Evolutionary conservation across 176 grass and related monocot species (phyloP), one percentile per base, ranked within the genome.

Genomic region (Eleusine indica): DNA sequence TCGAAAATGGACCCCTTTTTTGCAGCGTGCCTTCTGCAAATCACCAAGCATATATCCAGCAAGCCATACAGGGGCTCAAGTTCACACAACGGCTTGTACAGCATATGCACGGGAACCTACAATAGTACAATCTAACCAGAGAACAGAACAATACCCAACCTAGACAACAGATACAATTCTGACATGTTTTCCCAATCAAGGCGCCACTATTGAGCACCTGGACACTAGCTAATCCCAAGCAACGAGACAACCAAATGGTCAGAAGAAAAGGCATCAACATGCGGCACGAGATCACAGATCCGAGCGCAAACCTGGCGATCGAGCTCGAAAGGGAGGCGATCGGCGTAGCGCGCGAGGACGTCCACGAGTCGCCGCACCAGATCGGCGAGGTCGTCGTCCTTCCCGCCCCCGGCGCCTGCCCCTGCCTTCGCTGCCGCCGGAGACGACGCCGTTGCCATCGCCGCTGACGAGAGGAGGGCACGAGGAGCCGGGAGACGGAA

Each of bases 301-400:
- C 80, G 75, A 71, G 63, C 22, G 61, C 5, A 18, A 80, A 99
- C 97, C 97, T 99, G 97, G 86, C 91, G 91, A 83, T 96, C 93
- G 85, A 96, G 78, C 29, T 85, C 81, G 78, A 99, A 94, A 47
- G 97, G 97, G 6, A 99, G 89, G 74, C 83, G 89, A 83, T 82
- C 91, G 37, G 91, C 90, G 91, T 96, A 92, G 68, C 92, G 85
- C 18, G 84, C 83, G 21, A 99, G 77, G 29, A 88, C 82, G 56
- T 88, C 83, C 57, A 96, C 85, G 74, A 99, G 87, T n/a, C 93
- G 91, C 56, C 92, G 83, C 83, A 88, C 76, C 87, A 99, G 93
- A 99, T 99, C 91, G 82, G 87, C 83, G 29, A 99, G 85, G 81
- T 99, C 97, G 30, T 99, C 84, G 28, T 90, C 91, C 79, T 96